Evolutionary conservation across 345 rosid species (phyloP), one percentile per base, ranked within the genome.

Genomic region (Abelmoschus esculentus): DNA sequence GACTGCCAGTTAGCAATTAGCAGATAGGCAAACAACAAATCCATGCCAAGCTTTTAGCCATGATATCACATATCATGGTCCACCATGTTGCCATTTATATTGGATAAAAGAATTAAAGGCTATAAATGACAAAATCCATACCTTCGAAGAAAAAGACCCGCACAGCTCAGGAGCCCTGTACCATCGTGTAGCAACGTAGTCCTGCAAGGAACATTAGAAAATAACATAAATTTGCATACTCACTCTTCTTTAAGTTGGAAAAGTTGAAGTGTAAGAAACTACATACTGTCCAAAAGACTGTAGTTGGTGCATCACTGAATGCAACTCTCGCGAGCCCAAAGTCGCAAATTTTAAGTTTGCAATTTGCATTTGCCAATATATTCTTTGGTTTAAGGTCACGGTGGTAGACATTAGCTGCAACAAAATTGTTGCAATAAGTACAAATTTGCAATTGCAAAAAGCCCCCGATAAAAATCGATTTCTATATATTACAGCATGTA

Each of bases 121-220:
- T 52, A 22, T 9, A 59, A 40, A 71, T 9, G 63, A 18, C 19
- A 65, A 1, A 6, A 76, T 59, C 22, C 77, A 79, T 81, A 93
- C 98, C 98, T 91, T 91, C n/a, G 98, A 87, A 78, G 78, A 93
- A 83, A 93, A 93, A 36, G 97, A 93, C 58, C 98, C 98, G 79
- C 98, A 93, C 15, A 93, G 80, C 84, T 93, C 98, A 54, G 98
- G 98, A 34, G 97, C 98, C 74, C 98, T 89, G 77, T 93, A 93
- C 98, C 97, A 93, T 83, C 97, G 86, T n/a, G 98, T 91, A 58
- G 98, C 98, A 77, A 93, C 98, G 75, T 93, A 91, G 75, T 93
- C 98, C 98, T 93, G 85, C 32, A 78, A 70, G 28, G 55, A 13
- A 49, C 62, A 70, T 44, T 46, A 66, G 59, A 50, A 61, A 71